Evolutionary conservation across 2,329 filamentous ascomycete genomes (phyloP), one percentile per base, ranked within the genome.

Genomic region (Simplicillium sp.): DNA sequence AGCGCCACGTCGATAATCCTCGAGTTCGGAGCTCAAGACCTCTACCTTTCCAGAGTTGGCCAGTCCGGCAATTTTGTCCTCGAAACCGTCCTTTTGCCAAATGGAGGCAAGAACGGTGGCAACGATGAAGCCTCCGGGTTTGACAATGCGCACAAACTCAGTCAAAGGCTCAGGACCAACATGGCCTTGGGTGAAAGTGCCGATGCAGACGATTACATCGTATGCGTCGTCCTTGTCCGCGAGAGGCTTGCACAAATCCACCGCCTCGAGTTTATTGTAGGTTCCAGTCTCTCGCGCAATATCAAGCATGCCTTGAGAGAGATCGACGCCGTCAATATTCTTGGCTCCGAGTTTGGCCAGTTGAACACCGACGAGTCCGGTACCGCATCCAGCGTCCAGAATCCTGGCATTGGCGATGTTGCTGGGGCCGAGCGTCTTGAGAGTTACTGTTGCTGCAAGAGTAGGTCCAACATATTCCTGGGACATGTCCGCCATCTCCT

Each of bases 381-480:
- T 76, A 4, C 73, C 73, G 43, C 72, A 75, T n/a, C 73, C 73
- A 16, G 71, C 71, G 44, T 77, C 73, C 0, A 74, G 61, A 41
- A 76, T 25, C 9, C 20, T 25, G 20, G 20, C 20, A 5, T 25
- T 25, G 5, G 6, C 20, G 36, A 55, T 46, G 25, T 46, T 44
- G 7, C 49, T 48, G 32, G 48, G 25, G 55, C 50, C 52, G 14
- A 60, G 46, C 44, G 38, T 41, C 34, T 58, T 33, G 50, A 60
- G 47, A 43, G 67, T 47, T 46, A 60, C 40, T 52, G 60, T 51
- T 51, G 61, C 43, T 41, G 64, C 52, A 39, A 59, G 41, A 39
- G 49, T 35, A 53, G 68, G 68, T 50, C 68, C 55, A 54, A 69
- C 39, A 53, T 69, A 46, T 57, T 65, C 54, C 43, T 73, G 46